Percentiles rank a stretch among this genome's conserved stretches.
Evolutionary conservation across 2,329 filamentous ascomycete genomes (phyloP).

Genomic region (Penicillium sp.): DNA sequence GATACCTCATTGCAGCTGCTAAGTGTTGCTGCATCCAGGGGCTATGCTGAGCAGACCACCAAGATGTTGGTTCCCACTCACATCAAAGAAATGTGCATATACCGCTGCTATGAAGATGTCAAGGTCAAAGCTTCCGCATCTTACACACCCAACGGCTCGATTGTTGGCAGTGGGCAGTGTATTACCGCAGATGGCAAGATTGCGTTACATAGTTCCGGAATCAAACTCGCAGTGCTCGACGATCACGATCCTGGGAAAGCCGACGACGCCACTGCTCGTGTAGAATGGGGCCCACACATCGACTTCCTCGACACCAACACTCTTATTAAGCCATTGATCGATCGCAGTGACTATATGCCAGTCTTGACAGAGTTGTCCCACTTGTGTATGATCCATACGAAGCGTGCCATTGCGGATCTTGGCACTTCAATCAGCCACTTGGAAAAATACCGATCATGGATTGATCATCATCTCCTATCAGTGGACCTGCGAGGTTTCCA

Average conservation of each 20-base stretch:
- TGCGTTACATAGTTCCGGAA: slow-evolving; percentile 6
- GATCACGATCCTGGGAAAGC: neutral
- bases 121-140: slow-evolving; percentile 4
- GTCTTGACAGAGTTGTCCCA: slow-evolving; percentile 9
- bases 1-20: slow-evolving; percentile 25
- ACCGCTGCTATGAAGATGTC: slow-evolving; percentile 2
- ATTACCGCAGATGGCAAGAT: slow-evolving; percentile 5
- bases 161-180: slow-evolving; percentile 8
- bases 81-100: slow-evolving; percentile 23
- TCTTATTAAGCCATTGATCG: slow-evolving; percentile 13
- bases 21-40: slow-evolving; percentile 21
- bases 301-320: slow-evolving; percentile 14
- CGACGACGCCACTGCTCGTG: neutral
- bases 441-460: slow-evolving; percentile 15
- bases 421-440: slow-evolving; percentile 9
- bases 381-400: slow-evolving; percentile 16
- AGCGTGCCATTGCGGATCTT: neutral
- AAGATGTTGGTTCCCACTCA: slow-evolving; percentile 23
- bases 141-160: slow-evolving; percentile 10
- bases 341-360: slow-evolving; percentile 5
- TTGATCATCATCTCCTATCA: slow-evolving; percentile 3
- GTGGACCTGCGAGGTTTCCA: slow-evolving; percentile 2
- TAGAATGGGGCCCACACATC: slow-evolving; percentile 18
- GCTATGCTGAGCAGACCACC: slow-evolving; percentile 15
- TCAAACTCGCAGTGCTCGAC: slow-evolving; percentile 10